Conservation (phyloP, 176 grass and related monocot genomes). For the Rhynchospora pubera region DNA sequence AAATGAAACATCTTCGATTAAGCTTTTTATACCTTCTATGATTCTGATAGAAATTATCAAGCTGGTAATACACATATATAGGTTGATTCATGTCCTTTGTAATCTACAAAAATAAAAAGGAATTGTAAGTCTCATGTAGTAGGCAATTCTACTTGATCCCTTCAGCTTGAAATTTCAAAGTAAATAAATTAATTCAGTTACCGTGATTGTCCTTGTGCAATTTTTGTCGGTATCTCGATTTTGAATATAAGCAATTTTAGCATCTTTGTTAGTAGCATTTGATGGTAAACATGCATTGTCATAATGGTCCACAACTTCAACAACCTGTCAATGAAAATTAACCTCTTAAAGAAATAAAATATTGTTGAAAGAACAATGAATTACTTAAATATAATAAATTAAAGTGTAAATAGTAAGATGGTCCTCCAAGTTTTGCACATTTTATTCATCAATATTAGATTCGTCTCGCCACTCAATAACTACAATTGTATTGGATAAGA, state of each 20-base stretch:
- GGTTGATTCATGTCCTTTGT: conserved; percentile 73
- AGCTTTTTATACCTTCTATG: conserved; percentile 71
- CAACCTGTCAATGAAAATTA: conserved; percentile 48
- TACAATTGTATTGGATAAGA: not conserved
- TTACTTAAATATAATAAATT: not conserved
- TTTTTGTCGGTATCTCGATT: conserved; percentile 41
- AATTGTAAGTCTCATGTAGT: not conserved
- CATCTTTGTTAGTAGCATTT: conserved; percentile 61
- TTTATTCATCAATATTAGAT: not conserved
- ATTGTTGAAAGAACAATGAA: not conserved
- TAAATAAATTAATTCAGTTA: conserved; percentile 29
- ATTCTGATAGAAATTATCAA: conserved; percentile 99
- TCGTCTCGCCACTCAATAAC: not conserved
- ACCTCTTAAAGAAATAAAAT: conserved; percentile 1
- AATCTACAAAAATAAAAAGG: conserved; percentile 43
- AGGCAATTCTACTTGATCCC: not conserved
- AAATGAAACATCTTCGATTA: not conserved
- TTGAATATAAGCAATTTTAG: conserved; percentile 65
- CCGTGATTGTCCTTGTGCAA: conserved; percentile 64
- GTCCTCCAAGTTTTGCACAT: not conserved
- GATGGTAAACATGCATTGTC: conserved; percentile 52
- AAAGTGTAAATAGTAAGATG: not conserved
- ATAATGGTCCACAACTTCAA: conserved; percentile 77
- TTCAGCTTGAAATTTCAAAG: not conserved
- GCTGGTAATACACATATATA: conserved; percentile 95